These are phyloP conservation scores for Anaeromyces robustus DNA, from an alignment of 192 early-diverging fungal species.

Conservation along the genomic window DNA sequence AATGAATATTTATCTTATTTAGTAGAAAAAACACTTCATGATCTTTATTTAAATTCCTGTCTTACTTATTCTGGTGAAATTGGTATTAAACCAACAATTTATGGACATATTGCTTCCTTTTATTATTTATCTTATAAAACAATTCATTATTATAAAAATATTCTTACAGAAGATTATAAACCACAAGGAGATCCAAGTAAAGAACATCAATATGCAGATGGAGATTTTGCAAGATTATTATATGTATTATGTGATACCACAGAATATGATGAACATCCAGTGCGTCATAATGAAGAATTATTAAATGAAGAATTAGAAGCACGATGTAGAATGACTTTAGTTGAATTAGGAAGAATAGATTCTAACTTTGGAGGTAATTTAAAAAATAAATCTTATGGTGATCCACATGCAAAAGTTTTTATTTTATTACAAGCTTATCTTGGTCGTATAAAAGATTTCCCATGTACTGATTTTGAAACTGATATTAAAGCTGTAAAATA, in stretches of 20 bases:
- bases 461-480: slow-evolving; percentile 78
- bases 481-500: slow-evolving; percentile 29
- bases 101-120: slow-evolving; percentile 74
- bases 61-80: slow-evolving; percentile 50
- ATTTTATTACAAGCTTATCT: slow-evolving; percentile 81
- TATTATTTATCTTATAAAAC: slow-evolving; percentile 83
- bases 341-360: neutral
- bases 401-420: slow-evolving; percentile 81
- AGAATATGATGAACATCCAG: slow-evolving; percentile 84
- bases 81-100: slow-evolving; percentile 49
- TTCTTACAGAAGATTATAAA: slow-evolving; percentile 28
- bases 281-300: slow-evolving; percentile 88
- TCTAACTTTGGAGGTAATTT: slow-evolving; percentile 13
- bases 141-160: slow-evolving; percentile 45
- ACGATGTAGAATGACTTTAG: slow-evolving; percentile 48
- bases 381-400: slow-evolving; percentile 43
- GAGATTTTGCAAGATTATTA: slow-evolving; percentile 47
- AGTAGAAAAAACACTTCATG: slow-evolving; percentile 50
- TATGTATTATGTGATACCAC: slow-evolving; percentile 61
- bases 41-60: slow-evolving; percentile 21
- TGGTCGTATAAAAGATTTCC: slow-evolving; percentile 49
- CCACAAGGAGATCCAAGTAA: slow-evolving; percentile 8
- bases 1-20: slow-evolving; percentile 64
- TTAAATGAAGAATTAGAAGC: slow-evolving; percentile 65
- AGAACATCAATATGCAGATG: slow-evolving; percentile 11